Evolutionary conservation across 169 alveolate genomes (phyloP).

Genomic region (Eimeria necatrix): DNA sequence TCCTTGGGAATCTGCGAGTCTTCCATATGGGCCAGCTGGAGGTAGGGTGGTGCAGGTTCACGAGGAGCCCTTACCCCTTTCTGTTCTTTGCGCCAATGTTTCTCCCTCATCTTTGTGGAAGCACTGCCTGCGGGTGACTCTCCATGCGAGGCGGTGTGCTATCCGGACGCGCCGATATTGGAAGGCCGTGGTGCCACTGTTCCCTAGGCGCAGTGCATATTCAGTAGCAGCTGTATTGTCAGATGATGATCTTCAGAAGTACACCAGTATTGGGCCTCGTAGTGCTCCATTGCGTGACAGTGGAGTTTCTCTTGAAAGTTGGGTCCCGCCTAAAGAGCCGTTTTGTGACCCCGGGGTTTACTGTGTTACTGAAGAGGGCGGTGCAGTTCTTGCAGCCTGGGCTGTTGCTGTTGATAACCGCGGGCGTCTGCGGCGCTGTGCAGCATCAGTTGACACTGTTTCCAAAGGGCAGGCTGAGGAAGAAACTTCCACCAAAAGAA

Average conservation of each 20-base stretch:
- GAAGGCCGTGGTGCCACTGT: constrained; percentile 66
- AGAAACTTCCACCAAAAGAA: background rate
- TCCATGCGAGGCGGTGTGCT: constrained; percentile 72
- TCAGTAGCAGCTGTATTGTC: constrained; percentile 32
- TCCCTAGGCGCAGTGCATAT: constrained; percentile 73
- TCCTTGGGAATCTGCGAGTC: background rate
- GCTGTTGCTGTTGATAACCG: constrained; percentile 30
- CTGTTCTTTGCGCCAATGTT: constrained; percentile 7
- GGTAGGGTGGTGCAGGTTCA: constrained; percentile 54
- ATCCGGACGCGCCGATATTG: constrained; percentile 61
- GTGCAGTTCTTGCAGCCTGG: constrained; percentile 63
- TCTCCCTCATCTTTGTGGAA: constrained; percentile 15
- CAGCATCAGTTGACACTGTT: background rate
- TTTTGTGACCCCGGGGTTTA: constrained; percentile 57
- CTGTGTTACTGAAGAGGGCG: constrained; percentile 41
- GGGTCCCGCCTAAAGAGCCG: constrained; percentile 65
- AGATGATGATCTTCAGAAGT: constrained; percentile 1
- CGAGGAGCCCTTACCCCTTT: constrained; percentile 52
- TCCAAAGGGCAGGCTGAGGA: background rate
- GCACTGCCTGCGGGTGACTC: constrained; percentile 73
- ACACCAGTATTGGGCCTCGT: constrained; percentile 30
- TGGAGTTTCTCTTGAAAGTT: background rate
- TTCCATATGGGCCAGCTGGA: background rate
- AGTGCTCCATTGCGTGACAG: background rate
- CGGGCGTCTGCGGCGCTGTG: constrained; percentile 66